Evolutionary conservation across 129 eudicot species (phyloP), one percentile per base, ranked within the genome.

Genomic region (Heracleum sosnowskyi): DNA sequence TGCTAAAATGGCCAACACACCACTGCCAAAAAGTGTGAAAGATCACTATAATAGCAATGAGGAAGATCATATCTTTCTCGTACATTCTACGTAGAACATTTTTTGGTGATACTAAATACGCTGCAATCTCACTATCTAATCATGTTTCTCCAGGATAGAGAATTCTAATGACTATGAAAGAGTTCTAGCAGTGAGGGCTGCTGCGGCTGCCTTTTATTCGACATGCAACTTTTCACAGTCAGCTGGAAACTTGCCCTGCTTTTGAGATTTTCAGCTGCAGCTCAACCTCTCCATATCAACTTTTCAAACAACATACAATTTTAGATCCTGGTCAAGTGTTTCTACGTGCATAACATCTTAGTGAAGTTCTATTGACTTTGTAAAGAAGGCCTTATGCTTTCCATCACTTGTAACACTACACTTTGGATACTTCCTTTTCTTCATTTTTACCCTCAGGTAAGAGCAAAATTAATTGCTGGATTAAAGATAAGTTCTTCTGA

Each of bases 141-240:
- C 75, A 13, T 77, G 79, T 83, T 77, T 24, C 31, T 86, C 85
- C 84, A 92, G 97, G 71, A 74, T 64, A 71, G 81, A 36, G 76
- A 82, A 84, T 76, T 81, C 75, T 20, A 90, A 88, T 49, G 85
- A 80, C 49, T 34, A 78, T 26, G 95, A 91, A 44, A 83, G 83
- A 73, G 89, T 82, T 55, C 79, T 91, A 79, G 88, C 95, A 22
- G 83, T 93, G 12, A 78, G 84, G 74, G 97, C 97, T 29, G 98
- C 98, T 77, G 98, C 98, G 18, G 95, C 98, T 85, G 91, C 97
- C 45, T 87, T 93, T 18, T 93, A 91, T 75, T 89, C 98, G 35
- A 93, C 98, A 24, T 91, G 95, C 87, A 89, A 87, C 83, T 87
- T 86, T 62, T 47, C 85, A 80, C 88, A 84, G 64, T 79, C 96